Evolutionary conservation across 192 early-diverging fungal genomes (phyloP).

Genomic region (Chytriomyces sp.): DNA sequence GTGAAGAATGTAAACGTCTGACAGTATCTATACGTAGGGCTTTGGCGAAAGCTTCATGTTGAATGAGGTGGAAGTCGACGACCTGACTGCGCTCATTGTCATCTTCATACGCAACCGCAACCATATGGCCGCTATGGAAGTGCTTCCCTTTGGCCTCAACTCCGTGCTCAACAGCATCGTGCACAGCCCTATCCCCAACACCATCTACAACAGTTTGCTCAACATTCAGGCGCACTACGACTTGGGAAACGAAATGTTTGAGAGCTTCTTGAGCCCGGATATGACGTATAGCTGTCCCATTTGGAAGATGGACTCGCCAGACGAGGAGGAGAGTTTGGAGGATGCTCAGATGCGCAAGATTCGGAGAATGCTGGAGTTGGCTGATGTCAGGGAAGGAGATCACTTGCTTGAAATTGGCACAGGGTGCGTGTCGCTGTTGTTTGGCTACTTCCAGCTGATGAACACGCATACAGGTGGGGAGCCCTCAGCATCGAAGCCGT

Average conservation of each 20-base stretch:
- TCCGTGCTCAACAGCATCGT: conserved; percentile 55
- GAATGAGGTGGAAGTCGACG: conserved; percentile 60
- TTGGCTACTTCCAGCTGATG: background rate
- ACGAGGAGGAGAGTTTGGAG: conserved; percentile 57
- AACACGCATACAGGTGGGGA: conserved; percentile 56
- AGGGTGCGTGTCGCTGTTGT: conserved; percentile 42
- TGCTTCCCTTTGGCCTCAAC: conserved; percentile 55
- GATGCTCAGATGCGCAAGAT: conserved; percentile 67
- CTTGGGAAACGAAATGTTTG: conserved; percentile 76
- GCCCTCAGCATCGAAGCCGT: conserved; percentile 68
- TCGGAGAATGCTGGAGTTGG: conserved; percentile 59
- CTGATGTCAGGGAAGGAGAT: conserved; percentile 52
- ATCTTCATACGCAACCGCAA: conserved; percentile 64
- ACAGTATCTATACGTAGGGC: too few relatives aligned
- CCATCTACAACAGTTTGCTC: conserved; percentile 56
- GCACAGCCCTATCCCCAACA: conserved; percentile 65
- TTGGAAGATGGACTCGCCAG: conserved; percentile 42
- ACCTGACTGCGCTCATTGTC: conserved; percentile 57
- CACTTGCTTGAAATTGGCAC: conserved; percentile 73
- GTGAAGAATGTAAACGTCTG: too few relatives aligned
- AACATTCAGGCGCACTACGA: conserved; percentile 78
- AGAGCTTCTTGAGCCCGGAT: conserved; percentile 62
- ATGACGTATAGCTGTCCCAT: conserved; percentile 79
- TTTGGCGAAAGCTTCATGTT: conserved; percentile 76
- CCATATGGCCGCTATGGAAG: conserved; percentile 44